Evolutionary conservation across 148 eudicot species (phyloP), one percentile per base, ranked within the genome.

Genomic region (Amaranthus cruentus): DNA sequence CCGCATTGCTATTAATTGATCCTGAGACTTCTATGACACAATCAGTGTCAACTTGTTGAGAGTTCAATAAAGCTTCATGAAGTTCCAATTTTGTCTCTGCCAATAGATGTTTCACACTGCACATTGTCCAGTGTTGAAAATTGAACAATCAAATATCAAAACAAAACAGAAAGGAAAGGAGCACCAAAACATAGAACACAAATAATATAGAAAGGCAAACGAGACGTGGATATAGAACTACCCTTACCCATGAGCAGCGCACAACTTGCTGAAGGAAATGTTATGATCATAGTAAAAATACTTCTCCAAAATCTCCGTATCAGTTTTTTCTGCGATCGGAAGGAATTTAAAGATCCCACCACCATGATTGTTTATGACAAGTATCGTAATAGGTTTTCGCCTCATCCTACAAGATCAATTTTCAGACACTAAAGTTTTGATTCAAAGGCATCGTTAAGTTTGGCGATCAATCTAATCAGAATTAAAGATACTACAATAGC

Each of bases 291-390:
- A 83, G 80, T 96, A 96, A 82, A 96, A 96, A 81, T 81, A 96
- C 85, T 86, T 86, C 69, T 89, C 83, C 85, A 96, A 8, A 42
- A 92, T 78, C 62, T 79, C 81, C 70, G 82, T 72, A 55, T 92
- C 94, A 18, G 87, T 82, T 65, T 71, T 84, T 68, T 82, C 82
- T 47, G 92, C 99, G 83, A 90, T 77, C 21, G 99, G 99, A 69
- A 96, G 97, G 74, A 92, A 83, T 80, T 95, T 89, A 84, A 96
- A 96, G 81, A 96, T 96, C 49, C 90, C 96, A 48, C 99, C 99
- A 77, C 99, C 99, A 70, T 76, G 95, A 79, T 96, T 96, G 92
- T 96, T 96, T 46, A 89, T 75, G 54, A 96, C 97, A 74, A 90
- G 44, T 69, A 96, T 71, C 13, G 90, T 88, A 72, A 96, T 84